A percentile compares a stretch with the other conserved stretches of the same genome.
These are phyloP conservation scores for Fonsecaea multimorphosa DNA, from an alignment of 2,329 filamentous ascomycete species.

Conservation along the genomic window DNA sequence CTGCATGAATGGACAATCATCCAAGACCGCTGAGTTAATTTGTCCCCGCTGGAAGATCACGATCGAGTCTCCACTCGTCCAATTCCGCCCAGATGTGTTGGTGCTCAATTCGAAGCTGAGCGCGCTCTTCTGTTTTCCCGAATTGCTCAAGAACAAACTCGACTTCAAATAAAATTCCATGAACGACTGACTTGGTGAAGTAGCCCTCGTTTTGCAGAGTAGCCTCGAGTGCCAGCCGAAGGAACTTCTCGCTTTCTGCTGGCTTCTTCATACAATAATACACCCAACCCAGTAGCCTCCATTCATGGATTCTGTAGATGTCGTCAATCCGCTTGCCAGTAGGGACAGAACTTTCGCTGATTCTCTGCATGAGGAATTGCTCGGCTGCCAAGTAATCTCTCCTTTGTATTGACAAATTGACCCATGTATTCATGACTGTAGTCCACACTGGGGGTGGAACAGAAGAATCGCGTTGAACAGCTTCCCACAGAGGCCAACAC, in stretches of 20 bases:
- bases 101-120: neutral
- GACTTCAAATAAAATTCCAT: neutral
- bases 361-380: neutral
- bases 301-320: neutral
- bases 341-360: neutral
- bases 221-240: neutral
- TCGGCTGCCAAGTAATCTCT: neutral
- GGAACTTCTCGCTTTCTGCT: neutral
- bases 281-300: neutral
- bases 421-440: neutral
- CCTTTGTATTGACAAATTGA: neutral
- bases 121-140: neutral
- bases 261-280: neutral
- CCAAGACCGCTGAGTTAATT: neutral
- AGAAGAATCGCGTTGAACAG: neutral
- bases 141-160: neutral
- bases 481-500: neutral
- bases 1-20: neutral
- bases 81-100: neutral
- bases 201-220: neutral
- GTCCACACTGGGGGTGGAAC: neutral
- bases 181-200: neutral
- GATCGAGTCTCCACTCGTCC: constrained; percentile 2
- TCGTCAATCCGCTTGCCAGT: neutral
- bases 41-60: neutral